Conservation (phyloP, 2,329 filamentous ascomycete species). For the Fusarium hostae region DNA sequence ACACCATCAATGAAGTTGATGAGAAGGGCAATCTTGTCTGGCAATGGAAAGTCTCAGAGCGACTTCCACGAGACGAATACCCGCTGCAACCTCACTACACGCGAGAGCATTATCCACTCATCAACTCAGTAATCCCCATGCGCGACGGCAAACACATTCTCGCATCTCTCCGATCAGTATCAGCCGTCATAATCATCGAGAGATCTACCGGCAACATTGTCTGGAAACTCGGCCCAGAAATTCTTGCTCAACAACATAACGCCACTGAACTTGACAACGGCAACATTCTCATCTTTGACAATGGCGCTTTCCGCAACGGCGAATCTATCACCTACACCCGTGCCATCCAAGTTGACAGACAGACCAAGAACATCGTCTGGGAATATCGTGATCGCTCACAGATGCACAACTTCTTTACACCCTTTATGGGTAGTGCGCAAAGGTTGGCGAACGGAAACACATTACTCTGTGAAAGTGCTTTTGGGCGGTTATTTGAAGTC, state of each 20-base stretch:
- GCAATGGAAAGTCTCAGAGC: slow-evolving; percentile 47
- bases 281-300: slow-evolving; percentile 48
- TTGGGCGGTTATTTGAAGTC: slow-evolving; percentile 46
- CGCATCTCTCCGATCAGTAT: slow-evolving; percentile 45
- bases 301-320: slow-evolving; percentile 45
- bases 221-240: slow-evolving; percentile 41
- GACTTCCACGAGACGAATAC: slow-evolving; percentile 41
- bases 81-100: slow-evolving; percentile 47
- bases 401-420: slow-evolving; percentile 47
- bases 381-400: slow-evolving; percentile 46
- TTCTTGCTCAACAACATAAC: slow-evolving; percentile 47
- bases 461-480: slow-evolving; percentile 44
- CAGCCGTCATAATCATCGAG: slow-evolving; percentile 45
- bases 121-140: slow-evolving; percentile 46
- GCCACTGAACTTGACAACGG: slow-evolving; percentile 46
- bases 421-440: slow-evolving; percentile 48
- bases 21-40: slow-evolving; percentile 38
- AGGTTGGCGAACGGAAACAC: slow-evolving; percentile 45
- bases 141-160: slow-evolving; percentile 45
- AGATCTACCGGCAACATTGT: slow-evolving; percentile 43
- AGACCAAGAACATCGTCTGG: slow-evolving; percentile 43
- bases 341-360: slow-evolving; percentile 41
- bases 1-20: slow-evolving; percentile 47
- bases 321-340: slow-evolving; percentile 47
- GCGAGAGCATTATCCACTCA: slow-evolving; percentile 47